Evolutionary conservation across 2,329 filamentous ascomycete species (phyloP), one percentile per base, ranked within the genome.

Genomic region (Purpureocillium lavendulum): DNA sequence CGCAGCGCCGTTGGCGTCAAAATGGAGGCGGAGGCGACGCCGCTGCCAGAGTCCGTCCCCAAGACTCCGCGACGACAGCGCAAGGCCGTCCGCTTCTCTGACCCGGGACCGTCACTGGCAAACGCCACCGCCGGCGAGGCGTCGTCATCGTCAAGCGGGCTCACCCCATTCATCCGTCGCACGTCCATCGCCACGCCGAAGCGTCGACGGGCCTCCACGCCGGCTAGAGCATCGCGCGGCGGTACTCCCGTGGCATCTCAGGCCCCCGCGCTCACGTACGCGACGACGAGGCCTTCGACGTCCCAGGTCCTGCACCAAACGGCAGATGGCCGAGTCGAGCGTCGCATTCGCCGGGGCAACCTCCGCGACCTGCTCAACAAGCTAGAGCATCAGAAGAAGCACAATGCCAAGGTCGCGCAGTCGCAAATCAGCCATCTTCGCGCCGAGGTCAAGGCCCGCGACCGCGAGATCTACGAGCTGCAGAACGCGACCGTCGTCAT

Each of bases 31-130:
- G 43, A 45, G 18, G 45, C 47, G 17, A 36, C 45, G 30, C 42
- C 44, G 14, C 40, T 46, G 13, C 36, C 47, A 16, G 32, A 31
- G 28, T 18, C 43, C 13, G 30, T 39, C 2, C 49, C 52, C 34
- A 56, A 48, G 39, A 64, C 61, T 3, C 60, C 61, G 9, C 48
- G 49, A 26, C 46, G 50, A 26, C 40, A 42, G 2, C 72, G 66
- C 49, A 73, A 71, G 47, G 63, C 64, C 41, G 74, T 79, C 16
- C 71, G 76, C 30, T 78, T 80, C 57, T 80, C 77, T 0, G 75
- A 80, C 31, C 73, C 74, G 8, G 74, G 71, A 1, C 62, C 64
- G 1, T 52, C 59, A 1, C 43, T 59, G 28, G 12, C 28, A 21
- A 11, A 14, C 13, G 29, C 3, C 24, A 21, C 29, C n/a, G 35